These are phyloP conservation scores for Pseudopyrenochaeta lycopersici DNA, from an alignment of 2,329 filamentous ascomycete genomes.

Conservation along the genomic window DNA sequence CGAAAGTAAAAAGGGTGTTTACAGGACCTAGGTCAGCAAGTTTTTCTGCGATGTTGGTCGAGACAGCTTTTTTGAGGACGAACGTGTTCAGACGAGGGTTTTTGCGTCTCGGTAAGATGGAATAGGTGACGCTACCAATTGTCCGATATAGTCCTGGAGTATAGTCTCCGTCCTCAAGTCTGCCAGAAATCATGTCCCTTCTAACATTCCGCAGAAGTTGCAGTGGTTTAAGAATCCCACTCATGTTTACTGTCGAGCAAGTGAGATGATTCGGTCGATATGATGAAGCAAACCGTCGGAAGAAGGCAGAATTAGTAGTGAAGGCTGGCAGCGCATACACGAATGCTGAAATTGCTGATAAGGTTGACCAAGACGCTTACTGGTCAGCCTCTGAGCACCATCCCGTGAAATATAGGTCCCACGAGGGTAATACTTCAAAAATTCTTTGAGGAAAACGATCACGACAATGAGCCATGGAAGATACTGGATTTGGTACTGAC, in stretches of 20 bases:
- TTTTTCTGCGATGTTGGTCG: neutral
- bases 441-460: neutral
- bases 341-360: neutral
- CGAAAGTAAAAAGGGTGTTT: neutral
- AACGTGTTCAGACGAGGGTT: neutral
- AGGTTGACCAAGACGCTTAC: neutral
- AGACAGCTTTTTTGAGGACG: neutral
- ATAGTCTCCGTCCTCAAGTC: neutral
- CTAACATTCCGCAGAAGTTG: neutral
- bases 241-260: neutral
- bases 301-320: neutral
- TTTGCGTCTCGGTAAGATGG: neutral
- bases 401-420: neutral
- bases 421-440: neutral
- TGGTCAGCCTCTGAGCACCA: neutral
- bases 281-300: neutral
- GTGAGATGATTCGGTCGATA: neutral
- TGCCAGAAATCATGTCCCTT: neutral
- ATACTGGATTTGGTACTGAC: neutral
- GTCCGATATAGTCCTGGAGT: neutral
- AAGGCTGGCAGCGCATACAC: neutral
- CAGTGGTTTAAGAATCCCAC: neutral
- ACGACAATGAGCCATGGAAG: neutral
- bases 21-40: neutral
- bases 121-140: neutral